Conservation (phyloP, 1,284 basidiomycete species). For the Fomitopsis betulina region DNA sequence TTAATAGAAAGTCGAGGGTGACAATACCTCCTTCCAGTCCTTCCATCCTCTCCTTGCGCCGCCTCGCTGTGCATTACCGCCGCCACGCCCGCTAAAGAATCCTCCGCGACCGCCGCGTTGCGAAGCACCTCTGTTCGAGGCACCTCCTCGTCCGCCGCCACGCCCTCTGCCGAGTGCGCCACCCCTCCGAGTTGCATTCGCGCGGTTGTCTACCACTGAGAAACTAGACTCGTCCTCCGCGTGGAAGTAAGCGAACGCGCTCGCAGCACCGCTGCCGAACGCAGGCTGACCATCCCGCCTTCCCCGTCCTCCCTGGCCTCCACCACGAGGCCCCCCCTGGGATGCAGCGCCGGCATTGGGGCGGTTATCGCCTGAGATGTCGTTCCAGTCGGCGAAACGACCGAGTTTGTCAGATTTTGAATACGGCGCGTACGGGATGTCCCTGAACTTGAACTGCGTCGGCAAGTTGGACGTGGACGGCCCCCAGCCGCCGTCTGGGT, state of each 20-base stretch:
- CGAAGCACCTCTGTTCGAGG: constrained; percentile 42
- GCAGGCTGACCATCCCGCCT: constrained; percentile 66
- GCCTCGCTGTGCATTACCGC: constrained; percentile 46
- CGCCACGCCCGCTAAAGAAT: constrained; percentile 34
- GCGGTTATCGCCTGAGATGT: constrained; percentile 60
- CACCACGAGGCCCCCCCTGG: constrained; percentile 43
- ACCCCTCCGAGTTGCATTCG: constrained; percentile 59
- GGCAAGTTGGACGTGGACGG: constrained; percentile 74
- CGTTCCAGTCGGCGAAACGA: constrained; percentile 97
- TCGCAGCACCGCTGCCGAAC: constrained; percentile 80
- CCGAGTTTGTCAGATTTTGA: constrained; percentile 98
- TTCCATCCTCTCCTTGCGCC: constrained; percentile 82
- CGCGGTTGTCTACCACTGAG: constrained; percentile 91
- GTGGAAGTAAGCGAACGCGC: constrained; percentile 98
- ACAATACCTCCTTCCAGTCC: constrained; percentile 87
- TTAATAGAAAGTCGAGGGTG: neutral
- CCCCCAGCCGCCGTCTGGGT: constrained; percentile 80
- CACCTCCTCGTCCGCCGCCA: constrained; percentile 39
- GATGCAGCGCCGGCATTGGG: constrained; percentile 50
- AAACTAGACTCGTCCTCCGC: constrained; percentile 98
- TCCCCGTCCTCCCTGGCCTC: constrained; percentile 42
- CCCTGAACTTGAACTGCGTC: constrained; percentile 79
- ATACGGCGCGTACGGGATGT: constrained; percentile 95
- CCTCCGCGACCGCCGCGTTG: constrained; percentile 47
- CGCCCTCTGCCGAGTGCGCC: constrained; percentile 60